These are phyloP conservation scores for Ophiostoma montium DNA, from an alignment of 2,329 filamentous ascomycete genomes.

Conservation along the genomic window DNA sequence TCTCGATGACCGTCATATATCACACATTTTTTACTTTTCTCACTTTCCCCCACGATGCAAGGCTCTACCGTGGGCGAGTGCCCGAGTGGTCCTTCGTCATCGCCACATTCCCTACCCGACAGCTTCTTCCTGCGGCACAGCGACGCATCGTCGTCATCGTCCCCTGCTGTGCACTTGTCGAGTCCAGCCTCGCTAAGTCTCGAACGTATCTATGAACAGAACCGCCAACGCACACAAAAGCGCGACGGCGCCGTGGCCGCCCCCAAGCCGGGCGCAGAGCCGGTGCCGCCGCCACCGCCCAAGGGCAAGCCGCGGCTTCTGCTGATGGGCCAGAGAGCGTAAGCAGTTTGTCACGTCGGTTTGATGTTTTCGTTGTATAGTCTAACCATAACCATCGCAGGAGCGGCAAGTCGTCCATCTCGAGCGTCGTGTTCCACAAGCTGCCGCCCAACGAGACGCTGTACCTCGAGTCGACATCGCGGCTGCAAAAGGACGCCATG, in stretches of 20 bases:
- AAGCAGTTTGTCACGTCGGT: too few species aligned
- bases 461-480: slow-evolving; percentile 86
- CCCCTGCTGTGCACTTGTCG: slow-evolving; percentile 19
- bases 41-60: background rate
- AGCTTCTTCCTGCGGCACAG: background rate
- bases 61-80: background rate
- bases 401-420: slow-evolving; percentile 96
- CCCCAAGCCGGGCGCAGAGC: slow-evolving; percentile 26
- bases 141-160: background rate
- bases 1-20: background rate
- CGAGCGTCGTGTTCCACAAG: slow-evolving; percentile 98
- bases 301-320: slow-evolving; percentile 72
- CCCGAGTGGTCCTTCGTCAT: background rate
- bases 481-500: slow-evolving; percentile 89
- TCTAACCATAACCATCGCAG: too few species aligned
- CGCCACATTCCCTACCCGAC: background rate
- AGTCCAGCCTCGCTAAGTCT: slow-evolving; percentile 51
- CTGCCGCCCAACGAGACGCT: slow-evolving; percentile 90
- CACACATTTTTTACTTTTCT: background rate
- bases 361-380: too few species aligned
- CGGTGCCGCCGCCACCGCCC: slow-evolving; percentile 29
- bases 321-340: slow-evolving; percentile 93
- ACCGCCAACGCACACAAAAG: slow-evolving; percentile 34
- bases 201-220: slow-evolving; percentile 48
- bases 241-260: slow-evolving; percentile 25